Conservation (phyloP, 2,329 filamentous ascomycete genomes). For the Aspergillus cejpii region DNA sequence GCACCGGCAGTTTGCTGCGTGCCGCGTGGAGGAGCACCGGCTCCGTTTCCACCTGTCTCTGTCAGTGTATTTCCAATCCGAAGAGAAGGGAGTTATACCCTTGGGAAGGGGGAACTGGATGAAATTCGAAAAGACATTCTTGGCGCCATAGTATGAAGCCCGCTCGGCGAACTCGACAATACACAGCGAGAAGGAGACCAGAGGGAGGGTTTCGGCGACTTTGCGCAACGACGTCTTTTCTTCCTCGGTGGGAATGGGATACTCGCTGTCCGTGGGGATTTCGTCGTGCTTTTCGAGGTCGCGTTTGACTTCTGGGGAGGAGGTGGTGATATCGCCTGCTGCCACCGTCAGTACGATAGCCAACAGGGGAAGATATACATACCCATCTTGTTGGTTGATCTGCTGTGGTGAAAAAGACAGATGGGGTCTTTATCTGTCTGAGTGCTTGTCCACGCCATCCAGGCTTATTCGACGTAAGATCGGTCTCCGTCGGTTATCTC, state of each 20-base stretch:
- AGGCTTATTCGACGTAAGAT: too few relatives aligned
- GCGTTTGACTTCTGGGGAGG: background rate
- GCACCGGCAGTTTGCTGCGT: conserved; percentile 50
- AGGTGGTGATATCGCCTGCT: background rate
- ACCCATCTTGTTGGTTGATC: background rate
- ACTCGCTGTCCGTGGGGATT: conserved; percentile 9
- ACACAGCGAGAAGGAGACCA: conserved; percentile 52
- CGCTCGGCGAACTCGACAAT: conserved; percentile 56
- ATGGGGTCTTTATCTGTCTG: too few relatives aligned
- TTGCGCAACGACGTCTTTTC: conserved; percentile 44
- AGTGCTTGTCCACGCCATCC: too few relatives aligned
- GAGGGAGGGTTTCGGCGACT: conserved; percentile 47
- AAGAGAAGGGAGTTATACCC: conserved; percentile 39
- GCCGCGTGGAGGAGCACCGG: conserved; percentile 31
- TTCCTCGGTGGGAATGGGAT: conserved; percentile 43
- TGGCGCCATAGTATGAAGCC: conserved; percentile 55
- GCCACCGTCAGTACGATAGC: background rate
- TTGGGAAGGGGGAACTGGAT: conserved; percentile 54
- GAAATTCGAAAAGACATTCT: conserved; percentile 55
- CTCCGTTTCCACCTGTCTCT: conserved; percentile 32
- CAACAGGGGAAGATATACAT: background rate
- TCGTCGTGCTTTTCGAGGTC: conserved; percentile 2
- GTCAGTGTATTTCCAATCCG: background rate
- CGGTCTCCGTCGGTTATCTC: too few relatives aligned
- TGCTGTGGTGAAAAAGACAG: too few relatives aligned